These are phyloP conservation scores for Pyrrhoderma lamaoense DNA, from an alignment of 1,284 basidiomycete species.

Conservation along the genomic window DNA sequence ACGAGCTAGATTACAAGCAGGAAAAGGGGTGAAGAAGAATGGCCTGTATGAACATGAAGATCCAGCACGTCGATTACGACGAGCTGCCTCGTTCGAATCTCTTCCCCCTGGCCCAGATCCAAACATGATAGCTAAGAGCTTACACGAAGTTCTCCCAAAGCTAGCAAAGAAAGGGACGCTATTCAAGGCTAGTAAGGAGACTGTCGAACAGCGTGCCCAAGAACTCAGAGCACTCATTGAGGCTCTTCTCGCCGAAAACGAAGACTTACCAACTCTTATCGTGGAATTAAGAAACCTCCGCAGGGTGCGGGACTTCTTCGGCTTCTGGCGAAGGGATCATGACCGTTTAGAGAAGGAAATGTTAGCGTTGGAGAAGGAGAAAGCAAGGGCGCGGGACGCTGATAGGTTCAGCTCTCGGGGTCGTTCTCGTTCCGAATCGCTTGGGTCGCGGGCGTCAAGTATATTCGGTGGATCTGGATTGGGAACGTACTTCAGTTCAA, in stretches of 20 bases:
- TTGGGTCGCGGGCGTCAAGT: constrained; percentile 30
- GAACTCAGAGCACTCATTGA: constrained; percentile 55
- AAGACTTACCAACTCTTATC: constrained; percentile 57
- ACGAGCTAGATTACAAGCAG: constrained; percentile 51
- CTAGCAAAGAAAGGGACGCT: constrained; percentile 64
- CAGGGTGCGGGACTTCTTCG: constrained; percentile 66
- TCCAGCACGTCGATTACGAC: constrained; percentile 20
- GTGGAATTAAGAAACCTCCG: constrained; percentile 53
- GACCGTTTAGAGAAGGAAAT: constrained; percentile 43
- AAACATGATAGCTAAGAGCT: constrained; percentile 54
- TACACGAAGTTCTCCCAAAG: constrained; percentile 57
- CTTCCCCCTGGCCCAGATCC: constrained; percentile 78
- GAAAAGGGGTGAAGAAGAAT: constrained; percentile 69
- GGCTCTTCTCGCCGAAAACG: constrained; percentile 39
- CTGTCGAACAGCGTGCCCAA: constrained; percentile 49
- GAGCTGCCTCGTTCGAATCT: constrained; percentile 74
- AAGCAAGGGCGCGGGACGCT: background rate
- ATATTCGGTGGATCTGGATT: constrained; percentile 23
- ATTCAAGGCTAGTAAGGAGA: constrained; percentile 62
- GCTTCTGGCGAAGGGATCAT: constrained; percentile 62
- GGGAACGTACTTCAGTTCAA: constrained; percentile 43
- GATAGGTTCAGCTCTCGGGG: constrained; percentile 4
- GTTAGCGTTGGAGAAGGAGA: background rate
- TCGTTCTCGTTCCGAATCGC: constrained; percentile 7
- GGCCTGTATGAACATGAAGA: constrained; percentile 61